Conservation (phyloP, 2,329 filamentous ascomycete genomes). For the Fonsecaea nubica region DNA sequence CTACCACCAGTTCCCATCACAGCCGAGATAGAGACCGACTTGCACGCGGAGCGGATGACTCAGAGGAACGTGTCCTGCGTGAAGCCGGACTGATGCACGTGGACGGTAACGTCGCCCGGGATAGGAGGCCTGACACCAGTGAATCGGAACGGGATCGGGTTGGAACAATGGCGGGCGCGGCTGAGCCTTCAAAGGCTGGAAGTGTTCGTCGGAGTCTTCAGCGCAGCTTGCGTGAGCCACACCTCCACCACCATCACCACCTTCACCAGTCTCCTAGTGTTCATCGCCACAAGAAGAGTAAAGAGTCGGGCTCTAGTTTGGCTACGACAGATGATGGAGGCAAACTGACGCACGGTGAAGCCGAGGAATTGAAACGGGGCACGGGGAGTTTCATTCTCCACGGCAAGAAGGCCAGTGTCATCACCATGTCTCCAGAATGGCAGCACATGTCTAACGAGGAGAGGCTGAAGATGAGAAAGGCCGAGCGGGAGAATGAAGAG, state of each 20-base stretch:
- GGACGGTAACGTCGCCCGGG: constrained; percentile 47
- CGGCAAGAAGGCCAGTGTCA: constrained; percentile 95
- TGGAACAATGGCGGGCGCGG: constrained; percentile 47
- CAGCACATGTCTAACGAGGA: constrained; percentile 78
- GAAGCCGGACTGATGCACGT: constrained; percentile 69
- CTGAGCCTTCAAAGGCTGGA: constrained; percentile 60
- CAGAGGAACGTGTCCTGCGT: constrained; percentile 70
- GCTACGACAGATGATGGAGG: constrained; percentile 59
- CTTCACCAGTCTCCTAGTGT: constrained; percentile 62
- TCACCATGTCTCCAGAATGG: constrained; percentile 94
- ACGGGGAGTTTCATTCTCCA: constrained; percentile 94
- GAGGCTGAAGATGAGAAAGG: constrained; percentile 68
- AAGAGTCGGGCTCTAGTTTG: constrained; percentile 70
- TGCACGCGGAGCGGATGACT: constrained; percentile 50
- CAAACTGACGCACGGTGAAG: constrained; percentile 56
- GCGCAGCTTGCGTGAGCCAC: constrained; percentile 80
- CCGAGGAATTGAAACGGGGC: constrained; percentile 75
- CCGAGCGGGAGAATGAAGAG: constrained; percentile 18
- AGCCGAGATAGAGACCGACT: constrained; percentile 46
- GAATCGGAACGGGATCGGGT: constrained; percentile 54
- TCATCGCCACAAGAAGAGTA: constrained; percentile 77
- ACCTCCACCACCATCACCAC: constrained; percentile 47
- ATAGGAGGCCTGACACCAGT: constrained; percentile 50
- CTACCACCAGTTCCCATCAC: constrained; percentile 46
- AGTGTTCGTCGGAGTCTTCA: constrained; percentile 86